Evolutionary conservation across 2,329 filamentous ascomycete species (phyloP).

Genomic region (Scedosporium apiospermum): DNA sequence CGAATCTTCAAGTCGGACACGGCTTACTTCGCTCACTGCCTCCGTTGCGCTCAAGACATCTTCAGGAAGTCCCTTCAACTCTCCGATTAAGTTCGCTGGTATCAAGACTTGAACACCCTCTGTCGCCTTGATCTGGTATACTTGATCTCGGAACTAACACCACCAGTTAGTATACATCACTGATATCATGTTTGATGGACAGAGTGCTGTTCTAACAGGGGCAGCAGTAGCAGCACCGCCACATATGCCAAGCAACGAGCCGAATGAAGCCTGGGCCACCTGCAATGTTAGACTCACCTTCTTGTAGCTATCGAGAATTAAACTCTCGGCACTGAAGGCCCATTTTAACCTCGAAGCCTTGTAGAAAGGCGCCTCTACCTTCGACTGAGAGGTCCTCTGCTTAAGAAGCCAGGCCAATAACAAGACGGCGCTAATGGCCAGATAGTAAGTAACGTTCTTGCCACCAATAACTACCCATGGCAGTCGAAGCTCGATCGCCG

Average conservation of each 20-base stretch:
- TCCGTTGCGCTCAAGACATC: slow-evolving; percentile 37
- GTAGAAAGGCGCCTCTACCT: slow-evolving; percentile 34
- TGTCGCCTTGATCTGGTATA: slow-evolving; percentile 41
- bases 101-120: slow-evolving; percentile 39
- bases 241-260: not conserved
- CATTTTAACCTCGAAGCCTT: slow-evolving; percentile 38
- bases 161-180: not conserved
- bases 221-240: no score
- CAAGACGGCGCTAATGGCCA: slow-evolving; percentile 25
- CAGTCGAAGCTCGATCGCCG: slow-evolving; percentile 12
- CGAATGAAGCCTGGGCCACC: not conserved
- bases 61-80: slow-evolving; percentile 38
- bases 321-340: slow-evolving; percentile 38
- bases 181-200: not conserved
- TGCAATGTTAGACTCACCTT: slow-evolving; percentile 24
- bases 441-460: slow-evolving; percentile 29
- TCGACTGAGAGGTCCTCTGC: slow-evolving; percentile 17
- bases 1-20: slow-evolving; percentile 1
- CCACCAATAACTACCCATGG: slow-evolving; percentile 18
- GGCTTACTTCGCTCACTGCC: slow-evolving; percentile 35
- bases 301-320: slow-evolving; percentile 38
- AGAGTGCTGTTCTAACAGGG: not conserved
- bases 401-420: slow-evolving; percentile 29
- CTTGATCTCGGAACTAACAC: slow-evolving; percentile 34
- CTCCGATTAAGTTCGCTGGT: slow-evolving; percentile 31